Conservation (phyloP, 768 basidiomycete species). For the Agrocybe praecox region DNA sequence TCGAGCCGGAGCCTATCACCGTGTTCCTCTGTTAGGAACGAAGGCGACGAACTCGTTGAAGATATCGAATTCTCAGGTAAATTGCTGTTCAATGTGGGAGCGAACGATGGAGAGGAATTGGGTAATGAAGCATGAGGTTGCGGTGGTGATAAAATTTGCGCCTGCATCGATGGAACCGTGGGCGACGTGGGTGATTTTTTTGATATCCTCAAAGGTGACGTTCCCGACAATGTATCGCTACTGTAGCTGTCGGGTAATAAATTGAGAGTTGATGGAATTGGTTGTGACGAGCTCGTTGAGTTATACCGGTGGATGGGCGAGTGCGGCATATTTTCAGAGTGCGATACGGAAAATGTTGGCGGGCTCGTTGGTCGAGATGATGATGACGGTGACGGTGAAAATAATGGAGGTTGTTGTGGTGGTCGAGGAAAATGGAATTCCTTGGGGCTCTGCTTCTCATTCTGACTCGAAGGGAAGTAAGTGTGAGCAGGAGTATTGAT, state of each 20-base stretch:
- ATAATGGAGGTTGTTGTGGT: background rate
- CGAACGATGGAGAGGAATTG: background rate
- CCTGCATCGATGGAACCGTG: background rate
- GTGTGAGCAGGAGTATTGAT: background rate
- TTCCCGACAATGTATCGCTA: background rate
- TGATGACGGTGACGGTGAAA: no score
- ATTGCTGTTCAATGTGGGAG: background rate
- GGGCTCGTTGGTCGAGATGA: background rate
- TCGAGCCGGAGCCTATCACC: background rate
- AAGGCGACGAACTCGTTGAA: constrained; percentile 10
- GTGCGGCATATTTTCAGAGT: background rate
- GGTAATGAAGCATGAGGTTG: background rate
- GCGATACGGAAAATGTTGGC: background rate
- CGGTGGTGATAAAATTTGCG: background rate
- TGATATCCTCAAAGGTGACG: constrained; percentile 26
- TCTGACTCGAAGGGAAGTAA: background rate
- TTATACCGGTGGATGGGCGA: constrained; percentile 10
- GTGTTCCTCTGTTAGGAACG: no score
- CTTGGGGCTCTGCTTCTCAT: background rate
- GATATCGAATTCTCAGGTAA: constrained; percentile 23
- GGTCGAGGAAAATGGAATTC: background rate
- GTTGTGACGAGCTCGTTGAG: constrained; percentile 2
- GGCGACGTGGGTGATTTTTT: constrained; percentile 25
- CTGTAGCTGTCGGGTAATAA: background rate
- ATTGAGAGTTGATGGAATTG: constrained; percentile 15